Evolutionary conservation across 1,139 yeast genomes (phyloP).

Genomic region (Insectozyma bohioensis): DNA sequence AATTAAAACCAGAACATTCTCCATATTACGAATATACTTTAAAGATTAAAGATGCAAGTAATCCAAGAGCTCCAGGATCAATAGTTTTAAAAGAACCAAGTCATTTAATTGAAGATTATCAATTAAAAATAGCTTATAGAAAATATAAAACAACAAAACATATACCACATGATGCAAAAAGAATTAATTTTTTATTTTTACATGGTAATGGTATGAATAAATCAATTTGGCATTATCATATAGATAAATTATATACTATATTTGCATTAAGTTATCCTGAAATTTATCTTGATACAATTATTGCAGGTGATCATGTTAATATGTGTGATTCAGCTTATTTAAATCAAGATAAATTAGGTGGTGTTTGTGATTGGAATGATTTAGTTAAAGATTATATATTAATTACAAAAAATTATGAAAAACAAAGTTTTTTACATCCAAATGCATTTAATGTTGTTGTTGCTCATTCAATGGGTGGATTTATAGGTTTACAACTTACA

Average conservation of each 20-base stretch:
- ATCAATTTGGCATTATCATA: constrained; percentile 59
- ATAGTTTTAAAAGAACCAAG: constrained; percentile 18
- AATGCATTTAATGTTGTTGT: constrained; percentile 47
- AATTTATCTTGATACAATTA: constrained; percentile 34
- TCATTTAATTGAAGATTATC: constrained; percentile 23
- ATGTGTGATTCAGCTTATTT: constrained; percentile 66
- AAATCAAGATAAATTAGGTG: constrained; percentile 55
- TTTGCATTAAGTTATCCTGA: constrained; percentile 13
- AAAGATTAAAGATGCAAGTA: constrained; percentile 22
- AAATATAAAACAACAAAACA: constrained; percentile 26
- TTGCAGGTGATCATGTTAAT: constrained; percentile 56
- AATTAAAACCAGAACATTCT: constrained; percentile 13
- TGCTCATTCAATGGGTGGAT: constrained; percentile 81
- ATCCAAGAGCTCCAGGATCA: constrained; percentile 36
- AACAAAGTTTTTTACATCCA: constrained; percentile 17
- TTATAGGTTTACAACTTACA: constrained; percentile 48
- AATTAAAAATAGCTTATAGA: constrained; percentile 35
- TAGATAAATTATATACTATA: constrained; percentile 37
- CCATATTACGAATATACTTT: constrained; percentile 13
- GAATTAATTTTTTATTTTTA: constrained; percentile 57
- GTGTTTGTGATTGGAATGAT: constrained; percentile 60
- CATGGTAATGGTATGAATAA: constrained; percentile 76
- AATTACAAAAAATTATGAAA: constrained; percentile 42
- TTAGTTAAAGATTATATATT: constrained; percentile 56
- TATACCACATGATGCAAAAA: constrained; percentile 18